A percentile compares a stretch with the other conserved stretches of the same genome.
These are phyloP conservation scores for Parietaria judaica DNA, from an alignment of 306 rosid species.

Conservation along the genomic window DNA sequence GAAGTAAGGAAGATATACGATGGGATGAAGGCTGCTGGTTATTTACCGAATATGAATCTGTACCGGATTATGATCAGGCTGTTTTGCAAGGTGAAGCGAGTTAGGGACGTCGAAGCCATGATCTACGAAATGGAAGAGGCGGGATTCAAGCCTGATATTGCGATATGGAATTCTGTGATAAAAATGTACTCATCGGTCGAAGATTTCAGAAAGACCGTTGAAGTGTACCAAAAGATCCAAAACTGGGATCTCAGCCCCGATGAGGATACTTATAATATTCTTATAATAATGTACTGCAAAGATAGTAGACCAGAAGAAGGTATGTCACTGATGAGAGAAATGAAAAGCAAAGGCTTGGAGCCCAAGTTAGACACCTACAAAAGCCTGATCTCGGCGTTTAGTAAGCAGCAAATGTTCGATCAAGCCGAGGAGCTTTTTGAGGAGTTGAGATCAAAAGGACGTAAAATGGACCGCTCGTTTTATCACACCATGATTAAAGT, in stretches of 20 bases:
- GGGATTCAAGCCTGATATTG: constrained; percentile 79
- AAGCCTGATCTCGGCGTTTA: constrained; percentile 83
- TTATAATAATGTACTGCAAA: constrained; percentile 80
- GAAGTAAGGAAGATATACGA: constrained; percentile 86
- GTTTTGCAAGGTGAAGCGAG: constrained; percentile 59
- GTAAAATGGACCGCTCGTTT: constrained; percentile 72
- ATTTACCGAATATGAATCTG: constrained; percentile 77
- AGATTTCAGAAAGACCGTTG: constrained; percentile 55
- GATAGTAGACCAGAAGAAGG: constrained; percentile 90
- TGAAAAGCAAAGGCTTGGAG: constrained; percentile 65
- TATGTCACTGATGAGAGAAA: constrained; percentile 62
- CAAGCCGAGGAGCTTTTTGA: constrained; percentile 90
- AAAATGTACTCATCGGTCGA: constrained; percentile 58
- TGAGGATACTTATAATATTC: constrained; percentile 67
- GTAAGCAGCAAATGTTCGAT: constrained; percentile 52
- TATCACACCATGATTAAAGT: constrained; percentile 88
- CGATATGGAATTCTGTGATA: constrained; percentile 63
- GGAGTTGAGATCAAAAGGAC: constrained; percentile 62
- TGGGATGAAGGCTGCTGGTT: constrained; percentile 97
- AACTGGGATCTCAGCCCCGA: constrained; percentile 63
- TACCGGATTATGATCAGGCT: constrained; percentile 70
- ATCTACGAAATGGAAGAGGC: constrained; percentile 74
- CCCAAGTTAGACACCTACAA: constrained; percentile 77
- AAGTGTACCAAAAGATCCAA: constrained; percentile 53
- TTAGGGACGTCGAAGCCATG: constrained; percentile 76